phyloP scores from a whole-genome alignment of 495 filamentous ascomycete species.

The Podospora conica region DNA sequence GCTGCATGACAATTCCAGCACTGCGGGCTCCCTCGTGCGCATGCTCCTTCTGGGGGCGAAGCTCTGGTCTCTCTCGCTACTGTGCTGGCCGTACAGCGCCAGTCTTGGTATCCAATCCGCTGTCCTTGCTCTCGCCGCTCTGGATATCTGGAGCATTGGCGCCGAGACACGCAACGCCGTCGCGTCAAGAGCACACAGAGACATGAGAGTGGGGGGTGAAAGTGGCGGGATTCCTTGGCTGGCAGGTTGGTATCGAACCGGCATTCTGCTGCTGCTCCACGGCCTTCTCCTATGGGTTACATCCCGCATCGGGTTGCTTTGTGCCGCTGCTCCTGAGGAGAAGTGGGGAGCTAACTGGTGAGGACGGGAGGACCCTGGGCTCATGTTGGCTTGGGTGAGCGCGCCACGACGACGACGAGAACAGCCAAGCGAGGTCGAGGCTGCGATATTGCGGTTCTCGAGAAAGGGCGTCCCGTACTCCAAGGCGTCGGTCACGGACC shows the following conservation, averaged over 20 bases:
- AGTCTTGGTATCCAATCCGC: conserved; percentile 28
- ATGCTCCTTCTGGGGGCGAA: conserved; percentile 35
- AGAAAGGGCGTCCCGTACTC: background rate
- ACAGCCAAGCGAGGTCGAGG: conserved; percentile 7
- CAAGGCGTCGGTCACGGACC: conserved; percentile 9
- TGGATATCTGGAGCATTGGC: conserved; percentile 32
- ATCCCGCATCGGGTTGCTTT: conserved; percentile 31
- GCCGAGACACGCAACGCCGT: conserved; percentile 7
- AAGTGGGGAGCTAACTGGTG: conserved; percentile 34
- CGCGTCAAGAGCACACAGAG: background rate
- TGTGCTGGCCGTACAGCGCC: conserved; percentile 42
- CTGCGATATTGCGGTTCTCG: background rate
- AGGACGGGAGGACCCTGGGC: background rate
- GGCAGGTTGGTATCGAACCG: conserved; percentile 33
- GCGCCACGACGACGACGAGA: conserved; percentile 1
- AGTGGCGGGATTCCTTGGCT: conserved; percentile 18
- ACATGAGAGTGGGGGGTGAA: conserved; percentile 6
- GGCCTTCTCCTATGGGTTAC: conserved; percentile 34
- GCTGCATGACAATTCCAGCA: conserved; percentile 18
- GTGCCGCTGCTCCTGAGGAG: conserved; percentile 26
- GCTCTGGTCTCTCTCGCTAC: conserved; percentile 33
- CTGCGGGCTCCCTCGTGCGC: conserved; percentile 24
- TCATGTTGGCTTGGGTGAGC: background rate
- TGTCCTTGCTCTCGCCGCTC: conserved; percentile 32
- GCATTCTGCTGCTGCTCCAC: conserved; percentile 33